These are phyloP conservation scores for Aspergillus nidulans DNA, from an alignment of 495 filamentous ascomycete species.

Conservation along the genomic window DNA sequence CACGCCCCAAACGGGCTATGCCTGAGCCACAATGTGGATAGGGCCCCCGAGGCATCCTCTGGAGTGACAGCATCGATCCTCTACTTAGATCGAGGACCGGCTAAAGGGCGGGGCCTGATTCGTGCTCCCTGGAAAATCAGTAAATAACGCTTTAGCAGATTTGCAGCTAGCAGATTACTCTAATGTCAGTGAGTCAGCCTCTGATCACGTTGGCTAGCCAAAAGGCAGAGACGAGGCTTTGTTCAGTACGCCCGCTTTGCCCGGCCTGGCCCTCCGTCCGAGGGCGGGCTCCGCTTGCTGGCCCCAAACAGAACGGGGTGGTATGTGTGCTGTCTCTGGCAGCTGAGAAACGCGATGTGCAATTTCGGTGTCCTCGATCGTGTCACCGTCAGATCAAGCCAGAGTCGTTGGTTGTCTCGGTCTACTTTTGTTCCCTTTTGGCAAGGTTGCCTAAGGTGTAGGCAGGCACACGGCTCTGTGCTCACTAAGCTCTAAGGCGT, in stretches of 20 bases:
- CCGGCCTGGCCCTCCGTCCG: neutral
- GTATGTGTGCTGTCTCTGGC: neutral
- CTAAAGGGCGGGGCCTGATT: conserved; percentile 1
- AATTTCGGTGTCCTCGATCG: neutral
- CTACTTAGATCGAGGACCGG: neutral
- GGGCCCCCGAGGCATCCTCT: neutral
- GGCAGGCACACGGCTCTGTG: neutral
- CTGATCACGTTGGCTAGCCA: neutral
- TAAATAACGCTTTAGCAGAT: neutral
- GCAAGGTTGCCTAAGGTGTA: neutral
- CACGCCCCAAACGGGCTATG: neutral
- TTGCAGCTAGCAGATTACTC: neutral
- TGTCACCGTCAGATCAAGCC: neutral
- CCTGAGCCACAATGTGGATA: neutral
- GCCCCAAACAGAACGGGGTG: neutral
- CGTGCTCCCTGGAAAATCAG: neutral
- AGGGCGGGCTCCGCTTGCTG: neutral
- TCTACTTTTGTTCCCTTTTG: too few species aligned
- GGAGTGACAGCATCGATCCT: neutral
- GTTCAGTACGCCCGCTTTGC: conserved; percentile 2
- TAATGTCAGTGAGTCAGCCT: neutral
- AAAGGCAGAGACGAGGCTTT: conserved; percentile 2
- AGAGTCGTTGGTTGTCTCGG: too few species aligned
- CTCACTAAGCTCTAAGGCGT: neutral
- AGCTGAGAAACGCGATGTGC: neutral